Conservation (phyloP, 495 filamentous ascomycete species). For the Penicillium lividum region DNA sequence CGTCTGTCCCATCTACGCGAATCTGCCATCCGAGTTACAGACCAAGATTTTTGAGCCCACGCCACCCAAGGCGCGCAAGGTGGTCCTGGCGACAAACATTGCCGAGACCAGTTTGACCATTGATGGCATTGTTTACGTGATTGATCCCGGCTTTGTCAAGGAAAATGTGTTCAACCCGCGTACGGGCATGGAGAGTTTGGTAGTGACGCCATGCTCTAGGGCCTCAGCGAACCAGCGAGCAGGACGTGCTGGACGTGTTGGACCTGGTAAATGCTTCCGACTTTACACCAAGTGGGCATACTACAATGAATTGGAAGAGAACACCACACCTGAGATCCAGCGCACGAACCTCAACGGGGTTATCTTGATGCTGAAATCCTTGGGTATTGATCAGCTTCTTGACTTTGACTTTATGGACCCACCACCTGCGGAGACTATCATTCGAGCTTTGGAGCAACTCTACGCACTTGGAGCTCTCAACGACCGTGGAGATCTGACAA, state of each 20-base stretch:
- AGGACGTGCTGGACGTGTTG: conserved; percentile 89
- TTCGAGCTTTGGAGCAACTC: conserved; percentile 86
- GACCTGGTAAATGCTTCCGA: conserved; percentile 92
- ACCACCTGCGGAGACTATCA: conserved; percentile 86
- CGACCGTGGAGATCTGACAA: conserved; percentile 85
- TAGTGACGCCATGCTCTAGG: conserved; percentile 90
- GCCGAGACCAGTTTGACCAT: conserved; percentile 89
- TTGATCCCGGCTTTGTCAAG: conserved; percentile 91
- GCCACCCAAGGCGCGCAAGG: conserved; percentile 75
- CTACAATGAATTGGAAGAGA: conserved; percentile 92
- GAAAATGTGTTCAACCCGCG: conserved; percentile 92
- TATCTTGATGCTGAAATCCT: conserved; percentile 81
- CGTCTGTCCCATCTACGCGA: conserved; percentile 86
- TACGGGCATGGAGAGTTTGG: conserved; percentile 88
- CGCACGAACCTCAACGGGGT: conserved; percentile 83
- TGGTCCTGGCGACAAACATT: conserved; percentile 88
- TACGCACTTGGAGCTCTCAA: conserved; percentile 92
- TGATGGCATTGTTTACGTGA: conserved; percentile 88
- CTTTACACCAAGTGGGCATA: conserved; percentile 95
- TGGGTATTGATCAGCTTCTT: conserved; percentile 92
- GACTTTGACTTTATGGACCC: conserved; percentile 98
- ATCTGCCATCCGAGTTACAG: conserved; percentile 82
- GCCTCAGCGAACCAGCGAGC: conserved; percentile 92
- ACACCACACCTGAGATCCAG: conserved; percentile 92
- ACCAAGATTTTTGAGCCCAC: conserved; percentile 90